Conservation (phyloP, 345 rosid species). For the Cardamine resedifolia region DNA sequence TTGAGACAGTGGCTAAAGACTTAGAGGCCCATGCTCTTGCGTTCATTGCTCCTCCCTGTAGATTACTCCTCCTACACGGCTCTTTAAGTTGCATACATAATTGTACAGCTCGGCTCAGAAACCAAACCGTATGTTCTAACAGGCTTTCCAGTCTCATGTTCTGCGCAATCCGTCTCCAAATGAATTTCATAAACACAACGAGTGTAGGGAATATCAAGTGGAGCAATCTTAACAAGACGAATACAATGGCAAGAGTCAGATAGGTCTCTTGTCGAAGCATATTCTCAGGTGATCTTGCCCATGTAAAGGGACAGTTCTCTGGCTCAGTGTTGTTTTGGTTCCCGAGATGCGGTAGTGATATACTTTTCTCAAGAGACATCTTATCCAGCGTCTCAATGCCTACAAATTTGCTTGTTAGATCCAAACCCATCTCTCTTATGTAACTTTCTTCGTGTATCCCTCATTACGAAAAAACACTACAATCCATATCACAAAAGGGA, state of each 20-base stretch:
- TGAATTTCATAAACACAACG: constrained; percentile 40
- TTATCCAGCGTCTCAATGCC: constrained; percentile 47
- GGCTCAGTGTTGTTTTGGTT: constrained; percentile 50
- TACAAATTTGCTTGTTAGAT: constrained; percentile 20
- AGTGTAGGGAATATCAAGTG: constrained; percentile 58
- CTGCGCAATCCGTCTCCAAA: constrained; percentile 51
- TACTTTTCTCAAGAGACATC: constrained; percentile 42
- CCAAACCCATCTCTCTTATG: not conserved
- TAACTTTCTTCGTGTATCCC: not conserved
- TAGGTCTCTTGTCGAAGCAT: constrained; percentile 79
- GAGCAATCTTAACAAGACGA: constrained; percentile 64
- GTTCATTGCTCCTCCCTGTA: constrained; percentile 89
- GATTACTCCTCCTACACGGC: constrained; percentile 74
- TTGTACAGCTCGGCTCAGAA: constrained; percentile 55
- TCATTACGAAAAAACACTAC: not conserved
- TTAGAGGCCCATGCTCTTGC: constrained; percentile 94
- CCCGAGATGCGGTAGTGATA: constrained; percentile 45
- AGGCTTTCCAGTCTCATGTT: constrained; percentile 54
- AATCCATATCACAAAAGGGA: not conserved
- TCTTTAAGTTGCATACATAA: constrained; percentile 58
- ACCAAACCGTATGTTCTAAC: constrained; percentile 62
- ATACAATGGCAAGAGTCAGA: constrained; percentile 66
- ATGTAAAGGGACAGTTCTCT: constrained; percentile 89
- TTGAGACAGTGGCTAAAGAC: constrained; percentile 89
- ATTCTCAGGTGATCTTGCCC: constrained; percentile 98